Conservation (phyloP, 2,329 filamentous ascomycete genomes). For the Leptographium radiaticola region DNA sequence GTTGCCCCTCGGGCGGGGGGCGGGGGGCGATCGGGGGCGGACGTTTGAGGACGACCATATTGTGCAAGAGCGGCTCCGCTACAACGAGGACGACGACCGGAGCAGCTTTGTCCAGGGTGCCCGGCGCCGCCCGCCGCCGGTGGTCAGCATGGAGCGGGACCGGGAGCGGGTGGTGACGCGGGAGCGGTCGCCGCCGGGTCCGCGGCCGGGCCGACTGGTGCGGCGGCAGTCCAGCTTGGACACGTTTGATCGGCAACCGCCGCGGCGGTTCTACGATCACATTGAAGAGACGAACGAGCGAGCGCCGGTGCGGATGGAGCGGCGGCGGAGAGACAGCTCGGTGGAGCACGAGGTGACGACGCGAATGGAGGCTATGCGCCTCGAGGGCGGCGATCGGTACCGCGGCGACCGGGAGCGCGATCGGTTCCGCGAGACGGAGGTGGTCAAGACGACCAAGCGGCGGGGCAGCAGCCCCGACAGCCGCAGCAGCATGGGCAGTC, state of each 20-base stretch:
- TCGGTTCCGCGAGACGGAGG: constrained; percentile 47
- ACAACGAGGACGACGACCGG: constrained; percentile 37
- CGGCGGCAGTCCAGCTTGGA: constrained; percentile 82
- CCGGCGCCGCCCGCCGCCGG: constrained; percentile 14
- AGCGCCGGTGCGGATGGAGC: constrained; percentile 15
- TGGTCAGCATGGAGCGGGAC: not conserved
- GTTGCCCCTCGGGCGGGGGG: constrained; percentile 12
- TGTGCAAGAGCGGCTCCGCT: constrained; percentile 32
- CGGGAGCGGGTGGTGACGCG: constrained; percentile 6
- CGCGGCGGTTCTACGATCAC: constrained; percentile 5
- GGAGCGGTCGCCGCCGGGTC: constrained; percentile 22
- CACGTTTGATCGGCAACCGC: constrained; percentile 69
- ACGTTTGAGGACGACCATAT: constrained; percentile 34
- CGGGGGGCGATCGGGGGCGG: constrained; percentile 24
- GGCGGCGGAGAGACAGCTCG: not conserved
- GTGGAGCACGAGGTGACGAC: constrained; percentile 2
- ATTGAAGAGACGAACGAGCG: constrained; percentile 29
- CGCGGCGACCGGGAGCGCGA: constrained; percentile 18
- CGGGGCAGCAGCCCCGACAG: constrained; percentile 17
- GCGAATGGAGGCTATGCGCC: constrained; percentile 30
- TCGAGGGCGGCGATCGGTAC: constrained; percentile 19
- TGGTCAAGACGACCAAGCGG: constrained; percentile 24
- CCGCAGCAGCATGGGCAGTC: constrained; percentile 20
- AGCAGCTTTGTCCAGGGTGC: constrained; percentile 18
- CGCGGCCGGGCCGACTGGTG: constrained; percentile 51